Evolutionary conservation across 805 yeast genomes (phyloP).

Genomic region (Candida oleophila): DNA sequence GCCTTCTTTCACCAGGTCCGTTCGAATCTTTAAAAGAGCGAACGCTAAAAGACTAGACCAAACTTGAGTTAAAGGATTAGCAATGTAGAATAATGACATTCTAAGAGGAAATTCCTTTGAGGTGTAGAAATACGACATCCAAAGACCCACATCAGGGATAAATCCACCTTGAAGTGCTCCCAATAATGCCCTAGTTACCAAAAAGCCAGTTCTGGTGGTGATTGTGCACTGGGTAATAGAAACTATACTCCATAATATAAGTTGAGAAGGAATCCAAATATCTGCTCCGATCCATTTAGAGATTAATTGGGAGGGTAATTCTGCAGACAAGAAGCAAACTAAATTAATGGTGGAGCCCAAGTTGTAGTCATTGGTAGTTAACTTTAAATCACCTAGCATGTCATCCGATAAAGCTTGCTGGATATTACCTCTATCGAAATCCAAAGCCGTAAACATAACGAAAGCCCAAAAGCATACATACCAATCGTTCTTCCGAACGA

Average conservation of each 20-base stretch:
- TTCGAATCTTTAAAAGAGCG: conserved; percentile 9
- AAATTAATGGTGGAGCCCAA: conserved; percentile 55
- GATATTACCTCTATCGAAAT: conserved; percentile 58
- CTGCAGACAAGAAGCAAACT: conserved; percentile 55
- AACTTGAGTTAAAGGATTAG: conserved; percentile 39
- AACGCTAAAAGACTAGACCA: conserved; percentile 11
- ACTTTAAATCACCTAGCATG: conserved; percentile 47
- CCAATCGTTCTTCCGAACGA: conserved; percentile 53
- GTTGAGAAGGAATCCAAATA: conserved; percentile 58
- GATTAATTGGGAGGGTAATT: conserved; percentile 63
- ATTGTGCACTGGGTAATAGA: conserved; percentile 52
- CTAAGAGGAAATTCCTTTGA: conserved; percentile 57
- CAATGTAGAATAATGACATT: conserved; percentile 57
- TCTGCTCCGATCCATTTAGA: conserved; percentile 65
- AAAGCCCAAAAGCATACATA: conserved; percentile 58
- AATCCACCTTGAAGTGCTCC: conserved; percentile 70
- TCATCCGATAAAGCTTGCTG: conserved; percentile 59
- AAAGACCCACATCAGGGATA: conserved; percentile 61
- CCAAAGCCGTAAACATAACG: conserved; percentile 56
- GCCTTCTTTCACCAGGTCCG: conserved; percentile 38
- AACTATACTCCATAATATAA: conserved; percentile 55
- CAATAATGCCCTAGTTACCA: conserved; percentile 47
- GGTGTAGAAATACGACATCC: conserved; percentile 68
- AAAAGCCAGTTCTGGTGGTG: conserved; percentile 40
- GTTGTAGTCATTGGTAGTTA: conserved; percentile 60